phyloP scores from a whole-genome alignment of 768 basidiomycete genomes.

The Naganishia friedmannii region DNA sequence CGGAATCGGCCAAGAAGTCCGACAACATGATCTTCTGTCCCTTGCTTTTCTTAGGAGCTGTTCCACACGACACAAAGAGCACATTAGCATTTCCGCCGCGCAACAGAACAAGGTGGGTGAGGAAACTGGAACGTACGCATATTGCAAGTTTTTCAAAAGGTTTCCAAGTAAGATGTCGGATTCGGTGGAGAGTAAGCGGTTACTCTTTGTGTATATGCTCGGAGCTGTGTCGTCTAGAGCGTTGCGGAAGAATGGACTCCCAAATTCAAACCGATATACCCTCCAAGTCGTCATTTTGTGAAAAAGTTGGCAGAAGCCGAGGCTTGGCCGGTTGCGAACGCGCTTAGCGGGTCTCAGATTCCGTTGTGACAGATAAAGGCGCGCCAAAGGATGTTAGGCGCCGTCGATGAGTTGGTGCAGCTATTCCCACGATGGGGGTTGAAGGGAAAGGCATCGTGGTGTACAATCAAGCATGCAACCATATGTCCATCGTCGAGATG shows the following conservation, averaged over 20 bases:
- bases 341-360: too few relatives aligned
- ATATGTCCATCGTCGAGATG: too few relatives aligned
- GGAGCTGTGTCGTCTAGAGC: not conserved
- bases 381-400: too few relatives aligned
- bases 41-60: conserved; percentile 85
- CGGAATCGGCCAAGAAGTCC: conserved; percentile 81
- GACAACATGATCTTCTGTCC: conserved; percentile 83
- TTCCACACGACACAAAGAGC: not conserved
- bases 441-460: too few relatives aligned
- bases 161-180: not conserved
- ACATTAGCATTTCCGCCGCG: not conserved
- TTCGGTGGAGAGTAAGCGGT: not conserved
- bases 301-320: not conserved
- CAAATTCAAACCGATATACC: not conserved
- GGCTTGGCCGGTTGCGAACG: not conserved
- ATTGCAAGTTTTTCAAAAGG: not conserved
- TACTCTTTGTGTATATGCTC: not conserved
- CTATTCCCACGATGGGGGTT: too few relatives aligned
- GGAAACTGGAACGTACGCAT: not conserved
- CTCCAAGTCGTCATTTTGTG: not conserved
- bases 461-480: too few relatives aligned
- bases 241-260: not conserved
- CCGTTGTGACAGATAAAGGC: too few relatives aligned
- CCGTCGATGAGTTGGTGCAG: too few relatives aligned
- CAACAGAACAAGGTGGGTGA: not conserved